Base-by-base conservation (phyloP, 2,329 filamentous ascomycete genomes). In the Aphanoascus verrucosus region DNA sequence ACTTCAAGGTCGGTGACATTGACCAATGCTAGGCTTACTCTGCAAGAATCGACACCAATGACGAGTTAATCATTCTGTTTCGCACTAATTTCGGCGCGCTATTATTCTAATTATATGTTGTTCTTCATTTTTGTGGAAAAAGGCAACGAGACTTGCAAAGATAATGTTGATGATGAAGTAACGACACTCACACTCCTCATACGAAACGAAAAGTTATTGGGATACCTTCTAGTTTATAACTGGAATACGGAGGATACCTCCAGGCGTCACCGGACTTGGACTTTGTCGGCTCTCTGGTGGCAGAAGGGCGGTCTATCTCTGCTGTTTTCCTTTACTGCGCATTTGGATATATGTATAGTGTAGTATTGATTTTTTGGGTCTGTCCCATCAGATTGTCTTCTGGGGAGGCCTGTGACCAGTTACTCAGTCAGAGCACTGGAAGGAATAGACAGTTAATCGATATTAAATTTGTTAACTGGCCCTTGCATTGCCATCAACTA, bases 1-100 rank as follows among this genome's bases (percentile, higher is more conserved):
- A 79, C 60, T 11, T 45, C 23, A 52, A 52, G 32, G 42, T 52
- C 17, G 5, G 6, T 14, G 48, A 50, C 28, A 43, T 50, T 35
- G 38, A 43, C 23, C 38, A 50, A 35, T 50, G 28, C n/a, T 45
- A 35, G 2, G 15, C 31, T 14, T 11, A 14, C n/a, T 8, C 9
- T 34, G 3, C 37, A 40, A 11, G 37, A 14, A 14, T 28, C 23
- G 23, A 28, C 23, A 4, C 23, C 23, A 28, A 28, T 7, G 23
- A 28, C 23, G 23, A 28, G 23, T 7, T 4, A 28, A 28, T 28
- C n/a, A 14, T 40, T 40, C 15, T 40, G 15, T 40, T n/a, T 14
- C 15, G 37, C 15, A 14, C 15, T 40, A 40, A 17, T 17, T 17
- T 40, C 37, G 37, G 37, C 12, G 37, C 23, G 23, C 23, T 28